Conservation (phyloP, 495 filamentous ascomycete species). For the Rusavskia elegans region DNA sequence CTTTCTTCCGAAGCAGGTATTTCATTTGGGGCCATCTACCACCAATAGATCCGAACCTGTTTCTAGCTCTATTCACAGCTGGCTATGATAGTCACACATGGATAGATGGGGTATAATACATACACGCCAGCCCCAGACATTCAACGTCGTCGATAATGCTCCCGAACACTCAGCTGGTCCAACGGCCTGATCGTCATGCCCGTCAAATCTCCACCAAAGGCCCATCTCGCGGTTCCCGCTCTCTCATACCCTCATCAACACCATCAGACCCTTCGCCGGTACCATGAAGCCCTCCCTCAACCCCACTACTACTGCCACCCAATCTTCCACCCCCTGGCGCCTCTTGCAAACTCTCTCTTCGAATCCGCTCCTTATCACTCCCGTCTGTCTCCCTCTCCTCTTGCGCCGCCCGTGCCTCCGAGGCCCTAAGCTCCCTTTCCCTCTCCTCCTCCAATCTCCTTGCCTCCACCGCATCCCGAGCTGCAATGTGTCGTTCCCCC, state of each 20-base stretch:
- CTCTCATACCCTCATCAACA: neutral
- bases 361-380: neutral
- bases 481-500: conserved; percentile 66
- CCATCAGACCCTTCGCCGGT: neutral
- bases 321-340: neutral
- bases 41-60: too few species aligned
- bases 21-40: too few species aligned
- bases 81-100: too few species aligned
- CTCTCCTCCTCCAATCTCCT: conserved; percentile 33
- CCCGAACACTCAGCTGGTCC: too few species aligned
- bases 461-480: conserved; percentile 45
- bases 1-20: too few species aligned
- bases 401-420: conserved; percentile 23
- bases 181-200: too few species aligned
- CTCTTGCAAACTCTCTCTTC: neutral
- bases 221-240: neutral
- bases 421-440: conserved; percentile 23
- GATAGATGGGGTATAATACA: too few species aligned
- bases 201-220: neutral
- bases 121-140: too few species aligned
- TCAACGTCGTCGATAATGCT: too few species aligned
- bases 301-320: neutral
- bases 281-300: neutral
- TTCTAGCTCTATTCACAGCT: too few species aligned
- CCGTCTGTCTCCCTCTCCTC: conserved; percentile 11